Percentiles rank a stretch among this genome's conserved stretches.
Evolutionary conservation across 2,329 filamentous ascomycete genomes (phyloP).

Genomic region (Fusarium paranaense): DNA sequence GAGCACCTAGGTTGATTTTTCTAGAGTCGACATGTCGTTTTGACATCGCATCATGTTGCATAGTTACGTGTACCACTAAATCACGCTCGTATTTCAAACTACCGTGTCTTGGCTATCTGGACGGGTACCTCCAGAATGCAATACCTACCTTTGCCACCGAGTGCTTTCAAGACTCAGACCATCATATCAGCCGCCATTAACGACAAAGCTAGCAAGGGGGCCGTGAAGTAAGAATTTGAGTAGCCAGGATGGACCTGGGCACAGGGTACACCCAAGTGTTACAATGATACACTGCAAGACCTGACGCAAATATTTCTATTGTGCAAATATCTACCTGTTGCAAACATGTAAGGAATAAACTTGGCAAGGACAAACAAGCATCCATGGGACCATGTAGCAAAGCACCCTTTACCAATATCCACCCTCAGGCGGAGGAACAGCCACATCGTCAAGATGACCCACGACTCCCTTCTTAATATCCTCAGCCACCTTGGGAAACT

Average conservation of each 20-base stretch:
- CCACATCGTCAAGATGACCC: conserved; percentile 8
- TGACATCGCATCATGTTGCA: background rate
- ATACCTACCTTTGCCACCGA: background rate
- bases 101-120: background rate
- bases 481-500: conserved; percentile 13
- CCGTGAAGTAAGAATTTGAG: background rate
- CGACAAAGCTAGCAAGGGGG: background rate
- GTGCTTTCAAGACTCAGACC: background rate
- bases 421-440: conserved; percentile 2
- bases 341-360: background rate
- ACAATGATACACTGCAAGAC: background rate
- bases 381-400: background rate
- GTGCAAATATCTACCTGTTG: background rate
- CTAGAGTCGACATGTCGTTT: background rate
- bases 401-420: conserved; percentile 7
- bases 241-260: background rate
- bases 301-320: background rate
- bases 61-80: background rate
- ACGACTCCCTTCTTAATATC: conserved; percentile 13
- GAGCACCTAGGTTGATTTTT: background rate
- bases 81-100: background rate
- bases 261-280: background rate
- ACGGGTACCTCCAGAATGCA: background rate
- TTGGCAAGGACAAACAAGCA: background rate
- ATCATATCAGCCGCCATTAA: background rate